Evolutionary conservation across 1,139 yeast species (phyloP), one percentile per base, ranked within the genome.

Genomic region (Wickerhamiella pararugosa): DNA sequence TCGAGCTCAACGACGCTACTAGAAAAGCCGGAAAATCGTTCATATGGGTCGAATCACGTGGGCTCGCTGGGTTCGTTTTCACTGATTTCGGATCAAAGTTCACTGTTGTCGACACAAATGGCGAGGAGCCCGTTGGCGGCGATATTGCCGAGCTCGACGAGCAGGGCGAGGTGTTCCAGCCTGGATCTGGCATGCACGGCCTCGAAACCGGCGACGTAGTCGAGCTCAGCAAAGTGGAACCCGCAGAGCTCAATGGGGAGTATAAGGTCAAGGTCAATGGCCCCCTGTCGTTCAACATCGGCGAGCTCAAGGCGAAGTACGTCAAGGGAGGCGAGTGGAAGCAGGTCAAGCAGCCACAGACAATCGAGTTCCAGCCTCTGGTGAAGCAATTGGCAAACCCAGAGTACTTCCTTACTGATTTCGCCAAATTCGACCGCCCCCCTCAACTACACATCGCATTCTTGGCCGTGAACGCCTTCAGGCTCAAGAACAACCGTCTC

Each of bases 171-270:
- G 95, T 90, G 30, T 81, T 96, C 26, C 83, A 83, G 70, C 71
- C 87, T 54, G 95, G 82, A 57, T 97, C 86, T 52, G 77, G 75
- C 48, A 77, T 97, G 61, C 99, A 90, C 58, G 94, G 95, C 8
- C 68, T 90, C 45, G 84, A 86, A 64, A 95, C 84, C 60, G 97
- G 96, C 15, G 82, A 82, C 55, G 82, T 66, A 57, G 95, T 90
- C 43, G 81, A 79, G 42, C 66, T 90, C 48, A 83, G 81, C 57
- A 78, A 76, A 46, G 93, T 84, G 6, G 64, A 70, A 42, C 75
- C 90, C 2, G 75, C 71, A 56, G 79, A 79, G 54, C 31, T 50
- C 40, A 45, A 49, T 37, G 54, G 53, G 7, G 43, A 43, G 45
- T 51, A 49, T 42, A 42, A 46, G n/a, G 73, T 90, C 44, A 81